Evolutionary conservation across 495 filamentous ascomycete species (phyloP), one percentile per base, ranked within the genome.

Genomic region (Achaetomiella virescens): DNA sequence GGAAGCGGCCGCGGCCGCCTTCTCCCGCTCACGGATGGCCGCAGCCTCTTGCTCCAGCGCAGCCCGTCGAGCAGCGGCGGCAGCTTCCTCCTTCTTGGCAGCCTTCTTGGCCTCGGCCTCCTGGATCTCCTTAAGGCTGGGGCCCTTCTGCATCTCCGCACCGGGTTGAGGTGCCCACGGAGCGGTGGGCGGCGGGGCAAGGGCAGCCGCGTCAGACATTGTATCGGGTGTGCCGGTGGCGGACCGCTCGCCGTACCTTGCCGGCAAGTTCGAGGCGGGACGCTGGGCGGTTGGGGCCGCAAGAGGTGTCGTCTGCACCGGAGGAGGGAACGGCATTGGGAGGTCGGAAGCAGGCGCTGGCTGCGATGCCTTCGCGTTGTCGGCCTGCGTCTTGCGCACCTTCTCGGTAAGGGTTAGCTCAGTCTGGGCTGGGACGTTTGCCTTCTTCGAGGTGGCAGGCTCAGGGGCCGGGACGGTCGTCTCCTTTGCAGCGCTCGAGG

Each of bases 111-210:
- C 92, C 70, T 98, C 93, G 22, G 89, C 82, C 70, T 96, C 93
- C 66, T 98, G 93, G 37, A 98, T 98, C 64, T 98, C 91, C 72
- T 90, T 97, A 52, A 98, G 78, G 52, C 91, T 96, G 3, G 92
- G 93, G 0, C 89, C 90, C 73, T 89, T 97, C 27, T 88, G 82
- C 18, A 82, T 70, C 64, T 91, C 91, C 12, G 63, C 59, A 20
- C 81, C 75, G 11, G 79, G 74, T 57, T 97, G 90, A 68, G 90
- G 91, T 6, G 93, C 93, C 93, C 93, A 98, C 1, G 93, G 93
- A 1, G 93, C 93, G 45, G 96, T 76, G 2, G 90, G 86, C 3
- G 89, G 77, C 9, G 75, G 71, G 22, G 75, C 74, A 12, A 73
- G 60, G 7, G 70, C 57, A 1, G 68, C 68, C 6, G 62, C 68